These are phyloP conservation scores for rapeseed (Brassica napus) DNA, from an alignment of 345 rosid genomes.

Conservation along the genomic window DNA sequence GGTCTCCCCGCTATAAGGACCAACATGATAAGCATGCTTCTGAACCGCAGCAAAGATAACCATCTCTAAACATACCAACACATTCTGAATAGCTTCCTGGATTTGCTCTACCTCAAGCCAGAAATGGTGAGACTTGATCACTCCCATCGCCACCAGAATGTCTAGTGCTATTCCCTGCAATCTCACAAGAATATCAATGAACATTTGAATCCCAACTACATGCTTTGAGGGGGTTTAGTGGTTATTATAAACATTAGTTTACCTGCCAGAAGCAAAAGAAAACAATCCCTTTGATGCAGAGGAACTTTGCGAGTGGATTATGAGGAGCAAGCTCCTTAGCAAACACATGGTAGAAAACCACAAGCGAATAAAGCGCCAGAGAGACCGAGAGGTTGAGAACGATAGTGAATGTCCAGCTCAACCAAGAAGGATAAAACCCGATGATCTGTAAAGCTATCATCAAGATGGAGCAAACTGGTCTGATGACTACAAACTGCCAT, in stretches of 20 bases:
- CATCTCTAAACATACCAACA: slow-evolving; percentile 83
- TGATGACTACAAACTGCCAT: slow-evolving; percentile 89
- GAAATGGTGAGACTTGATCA: slow-evolving; percentile 75
- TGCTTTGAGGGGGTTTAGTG: not conserved
- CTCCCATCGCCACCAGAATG: slow-evolving; percentile 64
- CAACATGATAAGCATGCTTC: slow-evolving; percentile 70
- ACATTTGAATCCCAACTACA: not conserved
- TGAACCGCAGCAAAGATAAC: slow-evolving; percentile 87
- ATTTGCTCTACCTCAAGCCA: slow-evolving; percentile 95
- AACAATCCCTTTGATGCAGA: slow-evolving; percentile 98
- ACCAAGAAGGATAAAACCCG: slow-evolving; percentile 78
- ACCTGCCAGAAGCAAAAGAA: slow-evolving; percentile 99
- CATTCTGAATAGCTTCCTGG: slow-evolving; percentile 88
- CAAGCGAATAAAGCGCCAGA: slow-evolving; percentile 84
- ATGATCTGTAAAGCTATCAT: slow-evolving; percentile 73
- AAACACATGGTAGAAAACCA: slow-evolving; percentile 86
- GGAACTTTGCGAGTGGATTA: slow-evolving; percentile 90
- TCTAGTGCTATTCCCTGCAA: slow-evolving; percentile 77
- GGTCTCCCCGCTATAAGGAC: slow-evolving; percentile 81
- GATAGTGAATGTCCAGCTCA: slow-evolving; percentile 94
- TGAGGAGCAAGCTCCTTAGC: slow-evolving; percentile 93
- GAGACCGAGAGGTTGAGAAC: slow-evolving; percentile 86
- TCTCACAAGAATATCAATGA: not conserved
- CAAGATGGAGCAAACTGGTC: slow-evolving; percentile 81
- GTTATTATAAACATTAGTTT: not conserved